phyloP scores from a whole-genome alignment of 1,284 basidiomycete genomes.

The Tremellales sp. region DNA sequence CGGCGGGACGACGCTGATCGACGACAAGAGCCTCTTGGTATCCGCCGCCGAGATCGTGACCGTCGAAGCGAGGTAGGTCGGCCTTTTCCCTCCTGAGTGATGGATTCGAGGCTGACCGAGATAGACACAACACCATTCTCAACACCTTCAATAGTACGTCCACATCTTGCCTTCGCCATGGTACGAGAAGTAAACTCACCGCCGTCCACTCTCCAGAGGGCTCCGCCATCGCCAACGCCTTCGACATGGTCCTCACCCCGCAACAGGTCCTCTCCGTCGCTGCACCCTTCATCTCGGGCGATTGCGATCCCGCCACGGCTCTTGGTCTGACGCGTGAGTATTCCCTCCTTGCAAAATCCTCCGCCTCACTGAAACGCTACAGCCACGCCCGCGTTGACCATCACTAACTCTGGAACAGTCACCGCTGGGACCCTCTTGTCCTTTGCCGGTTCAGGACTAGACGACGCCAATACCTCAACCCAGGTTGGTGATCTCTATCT shows the following conservation, averaged over 20 bases:
- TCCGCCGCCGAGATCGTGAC: slow-evolving; percentile 69
- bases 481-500: slow-evolving; percentile 47
- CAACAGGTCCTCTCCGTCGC: slow-evolving; percentile 69
- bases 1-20: slow-evolving; percentile 63
- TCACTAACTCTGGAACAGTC: slow-evolving; percentile 62
- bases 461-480: slow-evolving; percentile 51
- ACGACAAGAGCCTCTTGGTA: slow-evolving; percentile 61
- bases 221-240: slow-evolving; percentile 61
- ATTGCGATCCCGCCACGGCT: slow-evolving; percentile 54
- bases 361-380: slow-evolving; percentile 5
- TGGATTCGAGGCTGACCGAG: slow-evolving; percentile 43
- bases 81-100: neutral
- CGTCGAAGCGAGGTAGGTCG: slow-evolving; percentile 60
- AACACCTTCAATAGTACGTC: slow-evolving; percentile 59
- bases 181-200: neutral
- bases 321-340: slow-evolving; percentile 58
- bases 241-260: slow-evolving; percentile 66
- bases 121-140: slow-evolving; percentile 58
- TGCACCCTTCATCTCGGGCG: slow-evolving; percentile 62
- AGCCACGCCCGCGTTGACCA: slow-evolving; percentile 60
- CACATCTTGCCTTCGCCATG: neutral
- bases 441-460: slow-evolving; percentile 60
- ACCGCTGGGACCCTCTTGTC: slow-evolving; percentile 58
- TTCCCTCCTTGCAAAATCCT: neutral
- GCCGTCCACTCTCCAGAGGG: slow-evolving; percentile 38